Evolutionary conservation across 148 eudicot species (phyloP), one percentile per base, ranked within the genome.

Genomic region (Chenopodium album): DNA sequence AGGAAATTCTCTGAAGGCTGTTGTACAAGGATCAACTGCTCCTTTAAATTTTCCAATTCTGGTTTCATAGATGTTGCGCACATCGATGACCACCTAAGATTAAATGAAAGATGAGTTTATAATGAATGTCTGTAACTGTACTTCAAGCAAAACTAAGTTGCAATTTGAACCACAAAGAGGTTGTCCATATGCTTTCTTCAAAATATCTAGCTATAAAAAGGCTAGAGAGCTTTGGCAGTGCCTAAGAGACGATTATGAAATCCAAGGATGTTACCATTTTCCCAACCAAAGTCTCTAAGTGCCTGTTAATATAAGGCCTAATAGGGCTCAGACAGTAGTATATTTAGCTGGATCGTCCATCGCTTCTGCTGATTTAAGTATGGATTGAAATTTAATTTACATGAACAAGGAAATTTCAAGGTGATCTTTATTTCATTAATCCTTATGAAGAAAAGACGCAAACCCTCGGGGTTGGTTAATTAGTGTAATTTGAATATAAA

Each of bases 11-110:
- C 99, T 85, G 83, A 96, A 96, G 64, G 99, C 97, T 11, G 84
- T 83, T 44, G 98, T 96, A 76, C 85, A 78, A 29, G 99, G 99
- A 90, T 96, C 98, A 87, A 96, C 93, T 44, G 99, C 98, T 86
- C 94, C 90, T 86, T 89, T 94, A 64, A 96, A 96, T 87, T 91
- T 91, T 75, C 99, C 99, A 68, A 96, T 94, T 86, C 99, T 90
- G 78, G 87, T 94, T 90, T 96, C 99, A 87, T 96, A 96, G 77
- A 76, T 84, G 81, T 94, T 96, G 76, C 99, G 92, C 73, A 96
- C 99, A 87, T 96, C 98, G 71, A 96, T 91, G 26, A 94, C 98
- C 85, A 94, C 99, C 99, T 96, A 83, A 71, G 72, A 78, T 14
- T 41, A 47, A 56, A 79, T 47, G 34, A 71, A 80, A 75, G n/a